phyloP scores from a whole-genome alignment of 2,329 filamentous ascomycete species.

The Colletotrichum graminicola region DNA sequence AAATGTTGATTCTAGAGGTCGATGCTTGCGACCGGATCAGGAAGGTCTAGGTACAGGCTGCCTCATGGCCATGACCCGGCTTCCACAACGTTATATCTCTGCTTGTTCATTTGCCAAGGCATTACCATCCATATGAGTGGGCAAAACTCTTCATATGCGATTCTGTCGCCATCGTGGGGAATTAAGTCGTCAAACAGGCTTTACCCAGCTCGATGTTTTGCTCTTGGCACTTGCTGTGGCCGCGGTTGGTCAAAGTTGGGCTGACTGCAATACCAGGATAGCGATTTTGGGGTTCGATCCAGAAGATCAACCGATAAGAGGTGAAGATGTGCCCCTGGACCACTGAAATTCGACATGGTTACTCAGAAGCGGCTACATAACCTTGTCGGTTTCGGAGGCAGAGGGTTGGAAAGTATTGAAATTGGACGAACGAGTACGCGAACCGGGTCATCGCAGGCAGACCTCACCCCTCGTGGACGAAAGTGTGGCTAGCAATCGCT shows the following conservation, averaged over 20 bases:
- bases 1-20: not conserved
- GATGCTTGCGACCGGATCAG: not conserved
- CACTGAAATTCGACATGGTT: not conserved
- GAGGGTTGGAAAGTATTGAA: too few species aligned
- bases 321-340: not conserved
- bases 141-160: not conserved
- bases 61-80: not conserved
- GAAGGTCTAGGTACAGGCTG: not conserved
- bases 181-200: constrained; percentile 29
- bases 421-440: not conserved
- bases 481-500: not conserved
- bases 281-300: not conserved
- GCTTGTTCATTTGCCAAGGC: constrained; percentile 16
- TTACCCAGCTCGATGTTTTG: not conserved
- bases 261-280: not conserved
- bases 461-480: too few species aligned
- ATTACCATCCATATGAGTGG: not conserved
- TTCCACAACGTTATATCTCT: constrained; percentile 23
- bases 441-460: not conserved
- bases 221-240: constrained; percentile 5
- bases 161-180: constrained; percentile 23
- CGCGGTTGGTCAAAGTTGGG: constrained; percentile 2
- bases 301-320: not conserved
- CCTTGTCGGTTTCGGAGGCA: too few species aligned
- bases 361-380: not conserved